These are phyloP conservation scores for Suillus paluster DNA, from an alignment of 768 basidiomycete genomes.

Conservation along the genomic window DNA sequence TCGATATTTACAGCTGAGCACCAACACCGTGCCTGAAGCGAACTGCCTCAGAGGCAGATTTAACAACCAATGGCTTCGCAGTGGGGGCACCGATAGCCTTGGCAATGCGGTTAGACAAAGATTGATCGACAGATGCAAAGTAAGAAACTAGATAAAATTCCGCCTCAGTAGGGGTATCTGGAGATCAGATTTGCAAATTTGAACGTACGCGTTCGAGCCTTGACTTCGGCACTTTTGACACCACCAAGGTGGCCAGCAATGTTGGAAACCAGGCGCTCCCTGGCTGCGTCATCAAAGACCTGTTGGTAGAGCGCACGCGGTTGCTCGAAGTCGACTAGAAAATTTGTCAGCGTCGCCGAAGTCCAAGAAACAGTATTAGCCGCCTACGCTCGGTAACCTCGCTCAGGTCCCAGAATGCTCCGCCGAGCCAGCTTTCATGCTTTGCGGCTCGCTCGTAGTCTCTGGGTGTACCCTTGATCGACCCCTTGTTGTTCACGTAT, in stretches of 20 bases:
- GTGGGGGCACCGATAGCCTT: slow-evolving; percentile 63
- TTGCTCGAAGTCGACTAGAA: slow-evolving; percentile 82
- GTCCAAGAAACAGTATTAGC: slow-evolving; percentile 2
- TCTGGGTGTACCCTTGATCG: slow-evolving; percentile 45
- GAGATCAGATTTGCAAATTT: not conserved
- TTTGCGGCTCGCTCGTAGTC: slow-evolving; percentile 42
- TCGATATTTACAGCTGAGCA: slow-evolving; percentile 1
- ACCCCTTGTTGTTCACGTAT: slow-evolving; percentile 57
- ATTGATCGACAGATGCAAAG: slow-evolving; percentile 80
- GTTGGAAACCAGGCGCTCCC: slow-evolving; percentile 68
- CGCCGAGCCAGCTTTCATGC: slow-evolving; percentile 80
- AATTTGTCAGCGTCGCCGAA: not conserved
- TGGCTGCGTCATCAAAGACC: slow-evolving; percentile 67
- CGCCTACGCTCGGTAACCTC: slow-evolving; percentile 81
- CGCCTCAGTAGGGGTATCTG: not conserved
- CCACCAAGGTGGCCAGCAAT: slow-evolving; percentile 62
- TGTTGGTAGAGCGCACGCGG: slow-evolving; percentile 70
- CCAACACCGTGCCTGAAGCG: slow-evolving; percentile 44
- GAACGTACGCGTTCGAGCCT: slow-evolving; percentile 66
- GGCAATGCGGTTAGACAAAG: slow-evolving; percentile 78
- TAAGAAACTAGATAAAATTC: slow-evolving; percentile 57
- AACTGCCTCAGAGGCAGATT: slow-evolving; percentile 60
- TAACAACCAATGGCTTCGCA: slow-evolving; percentile 64
- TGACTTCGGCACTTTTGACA: slow-evolving; percentile 65
- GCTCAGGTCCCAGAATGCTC: slow-evolving; percentile 68